These are phyloP conservation scores for Umbilicus rupestris DNA, from an alignment of 164 flowering plant genomes.

Conservation along the genomic window DNA sequence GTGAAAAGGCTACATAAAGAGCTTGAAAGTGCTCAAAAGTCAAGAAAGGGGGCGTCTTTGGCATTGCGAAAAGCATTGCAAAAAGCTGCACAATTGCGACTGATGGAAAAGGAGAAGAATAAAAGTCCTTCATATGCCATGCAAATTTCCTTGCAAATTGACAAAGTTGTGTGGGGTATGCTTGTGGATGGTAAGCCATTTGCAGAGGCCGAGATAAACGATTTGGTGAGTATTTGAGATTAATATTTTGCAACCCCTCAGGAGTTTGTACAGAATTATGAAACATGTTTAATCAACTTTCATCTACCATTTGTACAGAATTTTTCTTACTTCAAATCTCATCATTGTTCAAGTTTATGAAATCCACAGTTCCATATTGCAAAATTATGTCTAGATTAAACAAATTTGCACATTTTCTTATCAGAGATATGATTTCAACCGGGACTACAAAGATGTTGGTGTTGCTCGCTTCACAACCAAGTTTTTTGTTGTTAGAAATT, in stretches of 20 bases:
- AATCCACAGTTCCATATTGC: conserved; percentile 1
- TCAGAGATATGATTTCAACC: conserved; percentile 93
- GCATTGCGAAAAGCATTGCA: conserved; percentile 77
- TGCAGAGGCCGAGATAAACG: conserved; percentile 97
- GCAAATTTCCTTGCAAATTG: conserved; percentile 89
- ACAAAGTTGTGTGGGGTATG: conserved; percentile 97
- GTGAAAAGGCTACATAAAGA: conserved; percentile 74
- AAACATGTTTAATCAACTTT: background rate
- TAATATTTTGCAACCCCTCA: background rate
- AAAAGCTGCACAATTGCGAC: conserved; percentile 82
- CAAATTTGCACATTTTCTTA: background rate
- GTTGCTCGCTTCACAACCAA: conserved; percentile 85
- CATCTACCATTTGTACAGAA: background rate
- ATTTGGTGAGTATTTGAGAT: conserved; percentile 58
- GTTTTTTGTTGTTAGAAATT: conserved; percentile 80
- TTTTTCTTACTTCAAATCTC: background rate
- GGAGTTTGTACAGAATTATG: background rate
- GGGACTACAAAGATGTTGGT: conserved; percentile 96
- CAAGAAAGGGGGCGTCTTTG: conserved; percentile 75
- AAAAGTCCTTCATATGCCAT: conserved; percentile 97
- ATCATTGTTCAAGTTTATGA: background rate
- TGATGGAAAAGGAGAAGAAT: conserved; percentile 97
- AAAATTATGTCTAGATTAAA: background rate
- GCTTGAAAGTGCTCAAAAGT: conserved; percentile 51
- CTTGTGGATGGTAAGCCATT: conserved; percentile 94